phyloP scores from a whole-genome alignment of 2,329 filamentous ascomycete species.

The Eutypella sp. region DNA sequence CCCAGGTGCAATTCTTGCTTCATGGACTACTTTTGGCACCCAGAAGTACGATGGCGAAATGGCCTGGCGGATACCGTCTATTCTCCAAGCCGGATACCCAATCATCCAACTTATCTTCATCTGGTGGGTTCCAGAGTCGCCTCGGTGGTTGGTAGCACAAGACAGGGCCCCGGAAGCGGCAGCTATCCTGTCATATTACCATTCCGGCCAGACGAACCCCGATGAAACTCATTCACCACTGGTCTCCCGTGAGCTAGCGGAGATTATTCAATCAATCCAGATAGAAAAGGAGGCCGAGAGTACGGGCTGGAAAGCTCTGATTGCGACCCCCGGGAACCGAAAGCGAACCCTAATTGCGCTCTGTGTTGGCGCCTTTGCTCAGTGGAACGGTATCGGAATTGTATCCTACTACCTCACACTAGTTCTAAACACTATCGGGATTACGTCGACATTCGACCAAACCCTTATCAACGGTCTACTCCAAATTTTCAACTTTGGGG shows the following conservation, averaged over 20 bases:
- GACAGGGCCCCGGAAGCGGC: constrained; percentile 24
- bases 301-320: constrained; percentile 24
- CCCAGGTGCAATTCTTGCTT: constrained; percentile 26
- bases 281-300: constrained; percentile 32
- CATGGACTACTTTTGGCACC: constrained; percentile 34
- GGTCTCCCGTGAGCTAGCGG: constrained; percentile 43
- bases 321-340: constrained; percentile 14
- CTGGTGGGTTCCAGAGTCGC: constrained; percentile 25
- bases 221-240: constrained; percentile 33
- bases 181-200: constrained; percentile 24
- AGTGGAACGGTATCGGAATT: constrained; percentile 13
- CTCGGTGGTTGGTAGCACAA: constrained; percentile 29
- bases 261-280: constrained; percentile 41
- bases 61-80: constrained; percentile 29
- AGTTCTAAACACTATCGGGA: constrained; percentile 21
- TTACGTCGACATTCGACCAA: constrained; percentile 23
- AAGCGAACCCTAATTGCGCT: constrained; percentile 9
- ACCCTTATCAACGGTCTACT: constrained; percentile 32
- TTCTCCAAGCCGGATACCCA: constrained; percentile 22
- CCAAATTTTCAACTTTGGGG: constrained; percentile 31
- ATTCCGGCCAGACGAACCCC: constrained; percentile 40
- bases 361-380: constrained; percentile 17
- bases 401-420: constrained; percentile 33
- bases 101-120: constrained; percentile 11
- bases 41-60: constrained; percentile 15